Evolutionary conservation across 192 early-diverging fungal genomes (phyloP), one percentile per base, ranked within the genome.

Genomic region (Gamsiella multidivaricata): DNA sequence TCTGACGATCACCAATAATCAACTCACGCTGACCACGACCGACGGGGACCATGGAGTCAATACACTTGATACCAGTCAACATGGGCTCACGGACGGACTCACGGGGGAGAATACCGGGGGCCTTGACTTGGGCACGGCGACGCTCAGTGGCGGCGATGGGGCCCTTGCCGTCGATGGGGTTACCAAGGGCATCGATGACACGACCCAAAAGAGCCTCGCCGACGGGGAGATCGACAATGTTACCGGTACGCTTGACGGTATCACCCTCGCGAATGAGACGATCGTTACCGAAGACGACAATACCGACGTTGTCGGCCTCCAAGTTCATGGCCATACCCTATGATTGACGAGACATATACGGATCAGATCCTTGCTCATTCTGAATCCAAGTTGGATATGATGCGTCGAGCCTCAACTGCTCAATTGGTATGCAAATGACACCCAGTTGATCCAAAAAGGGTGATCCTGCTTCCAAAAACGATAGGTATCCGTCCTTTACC

Each of bases 11-110:
- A 85, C 97, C 97, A 87, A 98, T 99, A 84, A 99, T 99, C 88
- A 99, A 91, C 88, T 99, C 97, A 95, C 97, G 95, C 91, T 99
- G 97, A 83, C 97, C 97, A 96, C 97, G 95, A 81, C 97, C 97
- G 70, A 99, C 97, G 67, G 97, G 97, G 74, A 99, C 92, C 97
- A 99, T 99, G 86, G 97, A 98, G 91, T 99, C 97, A 81, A 99
- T 95, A 78, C 95, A 99, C 91, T 99, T 99, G 89, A 96, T 97
- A 87, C 97, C 97, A 84, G 97, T 99, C 86, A 96, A 95, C 96
- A 99, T 97, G 79, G 97, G 97, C 89, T 98, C 95, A 85, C 95
- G 94, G 80, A 99, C 97, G 76, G 97, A 99, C 85, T 96, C 90
- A 85, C 97, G 95, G 75, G 96, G 96, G 67, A 99, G 95, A 90